Conservation (phyloP, 768 basidiomycete species). For the Pholiota conissans region DNA sequence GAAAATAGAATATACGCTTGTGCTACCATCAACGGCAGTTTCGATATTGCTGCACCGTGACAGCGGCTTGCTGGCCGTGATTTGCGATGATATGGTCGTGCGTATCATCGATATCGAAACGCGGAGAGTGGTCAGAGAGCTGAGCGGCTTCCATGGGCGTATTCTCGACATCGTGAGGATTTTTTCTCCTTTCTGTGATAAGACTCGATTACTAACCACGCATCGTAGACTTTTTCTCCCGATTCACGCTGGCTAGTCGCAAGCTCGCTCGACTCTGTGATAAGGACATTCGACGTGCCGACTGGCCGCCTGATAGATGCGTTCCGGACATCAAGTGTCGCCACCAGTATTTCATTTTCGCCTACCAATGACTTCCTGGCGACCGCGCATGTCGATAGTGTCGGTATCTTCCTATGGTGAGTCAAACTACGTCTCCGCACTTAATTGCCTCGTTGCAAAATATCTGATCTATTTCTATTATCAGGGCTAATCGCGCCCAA, state of each 20-base stretch:
- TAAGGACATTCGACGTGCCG: slow-evolving; percentile 95
- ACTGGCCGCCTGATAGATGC: slow-evolving; percentile 91
- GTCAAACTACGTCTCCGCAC: slow-evolving; percentile 29
- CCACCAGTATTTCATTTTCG: slow-evolving; percentile 90
- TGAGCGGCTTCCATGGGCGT: slow-evolving; percentile 81
- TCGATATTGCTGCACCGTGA: slow-evolving; percentile 81
- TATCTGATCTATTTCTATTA: slow-evolving; percentile 8
- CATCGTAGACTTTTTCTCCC: slow-evolving; percentile 81
- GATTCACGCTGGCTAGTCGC: slow-evolving; percentile 94
- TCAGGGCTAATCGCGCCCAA: slow-evolving; percentile 94
- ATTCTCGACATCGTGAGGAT: slow-evolving; percentile 81
- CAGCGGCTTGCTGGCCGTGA: slow-evolving; percentile 77
- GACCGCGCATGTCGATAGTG: slow-evolving; percentile 90
- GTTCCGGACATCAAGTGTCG: slow-evolving; percentile 84
- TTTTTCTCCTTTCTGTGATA: slow-evolving; percentile 3
- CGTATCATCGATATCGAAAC: slow-evolving; percentile 94
- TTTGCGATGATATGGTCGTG: slow-evolving; percentile 86
- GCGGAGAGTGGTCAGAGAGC: slow-evolving; percentile 79
- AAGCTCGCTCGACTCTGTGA: slow-evolving; percentile 86
- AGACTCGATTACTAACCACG: slow-evolving; percentile 7
- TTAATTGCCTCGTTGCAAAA: neutral
- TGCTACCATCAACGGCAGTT: slow-evolving; percentile 66
- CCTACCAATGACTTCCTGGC: slow-evolving; percentile 96
- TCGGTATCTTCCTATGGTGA: slow-evolving; percentile 96
- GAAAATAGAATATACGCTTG: slow-evolving; percentile 64